Base-by-base conservation (phyloP, 371 early-diverging fungal species). In the Mucor plumbeus region DNA sequence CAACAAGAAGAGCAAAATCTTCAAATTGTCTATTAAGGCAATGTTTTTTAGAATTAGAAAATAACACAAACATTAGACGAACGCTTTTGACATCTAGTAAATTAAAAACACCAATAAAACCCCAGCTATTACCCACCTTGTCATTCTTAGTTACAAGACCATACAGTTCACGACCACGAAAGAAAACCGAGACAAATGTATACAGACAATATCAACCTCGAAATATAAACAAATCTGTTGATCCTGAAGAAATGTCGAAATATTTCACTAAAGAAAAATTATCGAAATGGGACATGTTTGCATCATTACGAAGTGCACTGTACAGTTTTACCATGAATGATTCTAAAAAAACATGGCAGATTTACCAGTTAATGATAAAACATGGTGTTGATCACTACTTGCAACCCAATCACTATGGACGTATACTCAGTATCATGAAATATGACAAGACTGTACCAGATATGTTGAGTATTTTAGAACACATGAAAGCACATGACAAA, bases 341-440 rank as follows among this genome's bases (percentile, higher is more conserved):
- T 40, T 26, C 63, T 1, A 64, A 64, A 9, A 54, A 68, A 26
- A 75, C 80, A 34, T 83, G 80, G 80, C 47, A 64, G 44, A 75
- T 83, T 31, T 83, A 75, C 41, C 44, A 75, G 34, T 59, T 48
- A n/a, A 80, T 83, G 76, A 43, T 69, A 11, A 50, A 74, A 36
- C 64, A 63, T 17, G 35, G 64, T 0, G 76, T 80, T 8, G 66
- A 74, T 8, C 53, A 61, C 19, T 53, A 65, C 19, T 67, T 83
- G 38, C 63, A 71, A n/a, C 41, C 65, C 13, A 80, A 78, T 35
- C 68, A 83, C 47, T 83, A 80, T 62, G 77, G 77, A 11, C 69
- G 71, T 41, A 61, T 83, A 40, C 58, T 83, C n/a, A 66, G 74
- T 21, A 72, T 73, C 1, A 39, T 83, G 50, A 83, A 78, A 61